Evolutionary conservation across 768 basidiomycete genomes (phyloP), one percentile per base, ranked within the genome.

Genomic region (Tylopilus sp.): DNA sequence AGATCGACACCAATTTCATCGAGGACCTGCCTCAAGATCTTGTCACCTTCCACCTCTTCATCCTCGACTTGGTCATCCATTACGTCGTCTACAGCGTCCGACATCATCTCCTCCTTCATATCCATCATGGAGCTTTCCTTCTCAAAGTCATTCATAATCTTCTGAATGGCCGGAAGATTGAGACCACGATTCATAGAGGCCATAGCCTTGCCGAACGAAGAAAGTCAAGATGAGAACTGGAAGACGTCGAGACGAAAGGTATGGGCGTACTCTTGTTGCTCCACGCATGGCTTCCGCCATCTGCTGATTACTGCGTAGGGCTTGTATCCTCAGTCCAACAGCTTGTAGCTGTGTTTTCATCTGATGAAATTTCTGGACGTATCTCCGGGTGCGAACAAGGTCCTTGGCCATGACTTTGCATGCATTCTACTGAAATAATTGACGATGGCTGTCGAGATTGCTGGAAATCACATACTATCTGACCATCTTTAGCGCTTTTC

Each of bases 41-140:
- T 89, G 66, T 98, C 95, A 13, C 94, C 85, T 64, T 98, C 97
- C 56, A 88, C 88, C 60, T 98, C 97, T 70, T 98, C 95, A 45
- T 95, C 95, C 62, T 95, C 95, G 26, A 71, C 72, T 13, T 93
- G 94, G 28, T 88, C 86, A 57, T 95, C 91, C 88, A 98, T 95
- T 44, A 88, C 95, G 61, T 98, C 95, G 70, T 98, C 97, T 15
- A 98, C 89, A 13, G 93, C 88, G 54, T 98, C 97, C 20, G 90
- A 91, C 97, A 98, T 99, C 91, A 98, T 98, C 69, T 97, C 95
- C 72, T 98, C 97, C 69, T 98, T 99, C 97, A 99, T 98, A 71
- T 99, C 97, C 97, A 99, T 99, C 72, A 86, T 92, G 5, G 92
- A 84, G 60, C 88, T 95, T 72, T 99, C 97, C 63, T 84, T 88